Percentiles rank a stretch among this genome's conserved stretches.
Evolutionary conservation across 768 basidiomycete species (phyloP).

Genomic region (Mycena albidolilacea): DNA sequence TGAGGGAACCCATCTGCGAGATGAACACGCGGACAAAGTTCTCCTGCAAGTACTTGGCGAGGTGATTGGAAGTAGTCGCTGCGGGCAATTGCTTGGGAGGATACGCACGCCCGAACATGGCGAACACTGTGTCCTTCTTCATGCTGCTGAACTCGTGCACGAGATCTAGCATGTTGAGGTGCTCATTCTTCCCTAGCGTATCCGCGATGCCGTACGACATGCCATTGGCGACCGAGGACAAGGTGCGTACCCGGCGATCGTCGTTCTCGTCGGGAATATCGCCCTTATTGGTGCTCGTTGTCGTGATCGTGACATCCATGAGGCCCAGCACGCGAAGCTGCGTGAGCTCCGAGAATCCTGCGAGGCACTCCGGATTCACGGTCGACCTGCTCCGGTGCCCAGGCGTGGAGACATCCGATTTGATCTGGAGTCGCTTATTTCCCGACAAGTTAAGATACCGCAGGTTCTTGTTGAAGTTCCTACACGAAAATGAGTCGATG

Average conservation of each 20-base stretch:
- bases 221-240: too few relatives aligned
- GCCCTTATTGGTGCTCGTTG: constrained; percentile 63
- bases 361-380: constrained; percentile 61
- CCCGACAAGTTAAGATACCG: constrained; percentile 97
- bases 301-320: constrained; percentile 94
- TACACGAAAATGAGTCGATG: constrained; percentile 1
- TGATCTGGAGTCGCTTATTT: constrained; percentile 97
- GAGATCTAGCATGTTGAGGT: constrained; percentile 91
- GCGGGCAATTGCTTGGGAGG: constrained; percentile 58
- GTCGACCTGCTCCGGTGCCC: background rate
- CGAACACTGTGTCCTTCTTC: constrained; percentile 90
- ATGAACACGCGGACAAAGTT: constrained; percentile 64
- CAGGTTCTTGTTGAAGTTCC: constrained; percentile 60
- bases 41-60: too few relatives aligned
- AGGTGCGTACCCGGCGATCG: too few relatives aligned
- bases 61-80: constrained; percentile 62
- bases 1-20: constrained; percentile 67
- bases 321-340: constrained; percentile 89
- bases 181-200: too few relatives aligned
- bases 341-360: constrained; percentile 64
- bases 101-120: constrained; percentile 91
- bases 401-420: constrained; percentile 68
- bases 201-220: too few relatives aligned
- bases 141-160: constrained; percentile 88
- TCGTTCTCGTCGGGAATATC: constrained; percentile 54